Evolutionary conservation across 257 asterid species (phyloP), one percentile per base, ranked within the genome.

Genomic region (Rubia yunnanensis): DNA sequence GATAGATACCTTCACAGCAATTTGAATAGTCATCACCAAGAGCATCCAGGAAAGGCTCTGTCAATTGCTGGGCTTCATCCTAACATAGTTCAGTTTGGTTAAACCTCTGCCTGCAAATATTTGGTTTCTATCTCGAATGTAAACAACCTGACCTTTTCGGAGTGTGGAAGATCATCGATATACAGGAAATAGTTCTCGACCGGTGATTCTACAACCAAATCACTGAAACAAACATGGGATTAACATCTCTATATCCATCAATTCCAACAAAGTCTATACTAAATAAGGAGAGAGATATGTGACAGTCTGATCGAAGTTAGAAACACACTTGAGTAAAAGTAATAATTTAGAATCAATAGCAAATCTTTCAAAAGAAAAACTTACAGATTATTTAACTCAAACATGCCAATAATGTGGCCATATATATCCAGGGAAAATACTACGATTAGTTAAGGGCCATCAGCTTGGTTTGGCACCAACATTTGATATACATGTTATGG

Each of bases 301-400:
- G 53, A 54, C 6, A 24, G 1, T 22, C 18, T 3, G 38, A 6
- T 10, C 3, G 4, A 20, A 55, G 9, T 46, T 17, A 18, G 23
- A 9, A 10, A 1, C 20, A 27, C 2, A 41, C 14, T 39, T n/a
- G n/a, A n/a, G n/a, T n/a, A n/a, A n/a, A 5, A 10, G 28, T 9
- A 6, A 0, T 24, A 26, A 49, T 56, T 23, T 34, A 23, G 68
- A 63, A 17, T 22, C 9, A 67, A 27, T 24, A 5, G 41, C 26
- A 36, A 24, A 53, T 64, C 35, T 17, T 26, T 24, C 24, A 22
- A 6, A 52, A 11, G 31, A 72, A 55, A 15, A 69, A 82, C 96
- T 87, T 82, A 92, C 99, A 92, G 95, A 81, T 92, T 92, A 80
- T 92, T 92, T 76, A 86, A 84, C 86, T 92, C 97, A 79, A 92